Base-by-base conservation (phyloP, 2,329 filamentous ascomycete species). In the Neurospora sp. region DNA sequence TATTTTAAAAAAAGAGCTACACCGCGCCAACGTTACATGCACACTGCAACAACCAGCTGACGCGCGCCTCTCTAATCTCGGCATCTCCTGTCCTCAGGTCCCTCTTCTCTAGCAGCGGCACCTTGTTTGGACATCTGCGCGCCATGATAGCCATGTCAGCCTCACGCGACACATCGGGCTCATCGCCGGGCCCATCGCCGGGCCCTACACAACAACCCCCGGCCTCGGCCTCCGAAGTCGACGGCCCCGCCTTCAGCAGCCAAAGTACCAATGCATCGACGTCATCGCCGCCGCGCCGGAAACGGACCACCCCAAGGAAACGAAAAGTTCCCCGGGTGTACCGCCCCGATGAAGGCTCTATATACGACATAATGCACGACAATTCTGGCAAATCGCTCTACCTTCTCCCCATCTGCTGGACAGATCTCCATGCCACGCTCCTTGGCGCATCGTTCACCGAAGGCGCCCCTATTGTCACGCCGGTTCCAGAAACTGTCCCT, bases 341-440 rank as follows among this genome's bases (percentile, higher is more conserved):
- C 76, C 79, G 78, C 3, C 83, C 85, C 0, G 81, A 83, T 65
- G 77, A 79, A 23, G 82, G 83, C 23, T 88, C 86, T 0, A 78
- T 88, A 28, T 84, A 83, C 74, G 84, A 85, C 71, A 80, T 86
- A 65, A 79, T 88, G 71, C 82, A 83, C 71, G 79, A 84, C 28
- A 75, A 88, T 74, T 76, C 81, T 40, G 82, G 84, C 62, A 77
- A 76, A 0, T 80, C 82, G 0, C 83, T 88, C 23, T 87, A 83
- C 70, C 77, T 85, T 66, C 80, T 82, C 36, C 86, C 86, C 1
- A 83, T 87, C 66, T 83, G 81, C 74, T 88, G 86, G 86, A 87
- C 83, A 17, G 85, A 87, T 69, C 70, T 80, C 1, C 86, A 88
- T 71, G 74, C 80, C 10, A 76, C 79, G 62, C 77, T 87, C 2